Evolutionary conservation across 768 basidiomycete species (phyloP), one percentile per base, ranked within the genome.

Genomic region (Rhizopogon vesiculosus): DNA sequence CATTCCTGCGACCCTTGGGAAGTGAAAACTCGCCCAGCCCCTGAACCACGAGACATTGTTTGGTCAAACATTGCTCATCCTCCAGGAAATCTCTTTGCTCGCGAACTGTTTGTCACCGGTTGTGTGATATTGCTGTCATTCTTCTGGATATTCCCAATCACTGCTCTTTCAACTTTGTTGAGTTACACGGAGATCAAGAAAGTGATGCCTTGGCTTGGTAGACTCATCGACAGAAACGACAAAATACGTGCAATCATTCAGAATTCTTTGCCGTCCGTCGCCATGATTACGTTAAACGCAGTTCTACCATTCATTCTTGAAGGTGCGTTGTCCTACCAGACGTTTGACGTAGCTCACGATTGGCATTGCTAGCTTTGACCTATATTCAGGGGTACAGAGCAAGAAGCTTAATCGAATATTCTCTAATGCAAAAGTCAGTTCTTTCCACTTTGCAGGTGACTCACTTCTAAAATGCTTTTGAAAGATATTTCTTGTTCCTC

Each of bases 161-260:
- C 90, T 0, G 86, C 84, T 0, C 80, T 99, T 15, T 93, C 96
- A 1, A 80, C 87, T 65, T 71, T 99, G 53, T 77, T 99, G 58
- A 94, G 91, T 61, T 98, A 94, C 72, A 80, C 89, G 60, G 95
- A 97, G 67, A 95, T 99, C 69, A 91, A 93, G 74, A 91, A 89
- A 65, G 78, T 81, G 1, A 79, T 87, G 76, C 97, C 97, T 0
- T 91, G 93, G 87, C 76, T 99, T 3, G 93, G 89, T 1, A 64
- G 69, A n/a, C 67, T 93, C 9, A 93, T 99, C 61, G 90, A 97
- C 58, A 78, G 79, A 51, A 93, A 89, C 62, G 85, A 84, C 42
- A 83, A 86, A 58, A 72, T 97, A 19, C 81, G 87, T 22, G 93
- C 91, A 0, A 81, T 99, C 41, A 91, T 98, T 19, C 94, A 98